Evolutionary conservation across 2,329 filamentous ascomycete species (phyloP).

Genomic region (Talaromyces sp.): DNA sequence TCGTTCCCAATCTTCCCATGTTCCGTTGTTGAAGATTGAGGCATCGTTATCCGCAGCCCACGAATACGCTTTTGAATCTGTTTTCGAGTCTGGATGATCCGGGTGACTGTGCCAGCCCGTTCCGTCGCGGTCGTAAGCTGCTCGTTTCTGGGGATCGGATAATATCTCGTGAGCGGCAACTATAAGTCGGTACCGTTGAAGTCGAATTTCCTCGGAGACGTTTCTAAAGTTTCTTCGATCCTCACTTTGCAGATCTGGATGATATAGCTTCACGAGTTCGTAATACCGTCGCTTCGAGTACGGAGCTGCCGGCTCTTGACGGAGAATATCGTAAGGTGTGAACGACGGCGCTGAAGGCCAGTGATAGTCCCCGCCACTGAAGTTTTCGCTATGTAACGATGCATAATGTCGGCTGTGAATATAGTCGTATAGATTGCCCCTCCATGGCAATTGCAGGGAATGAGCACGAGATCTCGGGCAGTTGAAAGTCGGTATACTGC

Average conservation of each 20-base stretch:
- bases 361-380: constrained; percentile 29
- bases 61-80: constrained; percentile 19
- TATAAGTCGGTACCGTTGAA: constrained; percentile 88
- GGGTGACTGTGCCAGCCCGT: constrained; percentile 67
- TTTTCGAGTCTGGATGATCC: constrained; percentile 22
- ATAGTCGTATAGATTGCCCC: constrained; percentile 4
- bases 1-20: constrained; percentile 96
- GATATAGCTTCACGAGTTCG: constrained; percentile 90
- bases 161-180: constrained; percentile 85
- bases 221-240: constrained; percentile 42
- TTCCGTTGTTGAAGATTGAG: constrained; percentile 69
- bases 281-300: constrained; percentile 86
- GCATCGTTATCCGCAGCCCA: constrained; percentile 32
- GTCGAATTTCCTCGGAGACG: constrained; percentile 59
- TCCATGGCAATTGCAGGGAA: constrained; percentile 25
- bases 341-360: constrained; percentile 45
- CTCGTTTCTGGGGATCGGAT: constrained; percentile 72
- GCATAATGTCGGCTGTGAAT: constrained; percentile 29
- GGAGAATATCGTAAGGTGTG: constrained; percentile 89
- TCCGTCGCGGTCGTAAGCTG: constrained; percentile 77
- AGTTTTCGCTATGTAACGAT: constrained; percentile 27
- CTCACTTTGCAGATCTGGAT: constrained; percentile 67
- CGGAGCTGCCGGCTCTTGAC: constrained; percentile 55
- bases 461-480: constrained; percentile 35
- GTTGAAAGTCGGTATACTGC: constrained; percentile 33